Percentiles rank a stretch among this genome's conserved stretches.
Evolutionary conservation across 768 basidiomycete species (phyloP).

Genomic region (Xerocomus brunneocitrinus): DNA sequence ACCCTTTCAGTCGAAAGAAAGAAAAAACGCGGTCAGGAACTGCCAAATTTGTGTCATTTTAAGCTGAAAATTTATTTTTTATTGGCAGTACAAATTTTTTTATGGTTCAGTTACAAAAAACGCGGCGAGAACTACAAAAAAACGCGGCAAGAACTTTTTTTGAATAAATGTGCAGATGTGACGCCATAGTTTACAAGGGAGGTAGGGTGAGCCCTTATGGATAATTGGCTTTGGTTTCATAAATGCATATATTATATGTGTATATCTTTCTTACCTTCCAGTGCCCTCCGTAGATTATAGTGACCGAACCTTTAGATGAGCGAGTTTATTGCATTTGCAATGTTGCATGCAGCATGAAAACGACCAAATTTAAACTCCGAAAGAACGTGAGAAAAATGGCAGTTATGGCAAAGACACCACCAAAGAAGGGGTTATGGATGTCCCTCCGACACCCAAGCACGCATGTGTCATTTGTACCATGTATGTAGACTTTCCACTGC

Average conservation of each 20-base stretch:
- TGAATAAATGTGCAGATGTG: too few relatives aligned
- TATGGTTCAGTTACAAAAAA: too few relatives aligned
- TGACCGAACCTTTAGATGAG: too few relatives aligned
- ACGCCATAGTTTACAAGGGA: slow-evolving; percentile 54
- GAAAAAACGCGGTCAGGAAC: too few relatives aligned
- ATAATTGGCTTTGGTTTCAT: neutral
- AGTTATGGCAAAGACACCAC: neutral
- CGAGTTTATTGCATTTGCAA: neutral
- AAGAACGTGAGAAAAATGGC: neutral
- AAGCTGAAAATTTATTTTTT: too few relatives aligned
- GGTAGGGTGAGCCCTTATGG: slow-evolving; percentile 21
- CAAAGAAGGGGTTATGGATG: neutral
- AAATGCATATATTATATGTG: neutral
- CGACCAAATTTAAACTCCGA: too few relatives aligned
- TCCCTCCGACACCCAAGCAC: neutral
- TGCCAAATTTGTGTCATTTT: too few relatives aligned
- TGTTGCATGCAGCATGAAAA: too few relatives aligned
- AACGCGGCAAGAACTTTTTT: too few relatives aligned
- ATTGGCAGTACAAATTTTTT: too few relatives aligned
- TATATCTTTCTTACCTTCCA: neutral
- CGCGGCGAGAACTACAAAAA: too few relatives aligned
- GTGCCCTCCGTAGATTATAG: neutral
- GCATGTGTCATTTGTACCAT: slow-evolving; percentile 21
- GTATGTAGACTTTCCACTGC: slow-evolving; percentile 11
- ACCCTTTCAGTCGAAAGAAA: too few relatives aligned